Percentiles rank a stretch among this genome's conserved stretches.
Evolutionary conservation across 2,329 filamentous ascomycete genomes (phyloP).

Genomic region (Apiospora phragmitis): DNA sequence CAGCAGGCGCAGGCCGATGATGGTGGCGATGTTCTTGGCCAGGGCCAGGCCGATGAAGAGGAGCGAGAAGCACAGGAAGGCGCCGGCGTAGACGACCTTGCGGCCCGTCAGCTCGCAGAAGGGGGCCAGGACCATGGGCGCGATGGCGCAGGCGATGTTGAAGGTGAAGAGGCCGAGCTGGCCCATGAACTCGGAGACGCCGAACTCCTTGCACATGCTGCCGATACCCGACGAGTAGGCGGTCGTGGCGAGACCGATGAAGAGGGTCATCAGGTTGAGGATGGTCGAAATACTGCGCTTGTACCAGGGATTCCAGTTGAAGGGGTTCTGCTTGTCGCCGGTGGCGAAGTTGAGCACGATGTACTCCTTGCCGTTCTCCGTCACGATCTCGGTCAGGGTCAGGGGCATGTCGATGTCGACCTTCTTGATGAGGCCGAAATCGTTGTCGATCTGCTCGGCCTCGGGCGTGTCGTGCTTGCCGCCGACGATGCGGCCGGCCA

Average conservation of each 20-base stretch:
- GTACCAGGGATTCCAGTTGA: conserved; percentile 47
- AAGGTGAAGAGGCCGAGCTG: conserved; percentile 51
- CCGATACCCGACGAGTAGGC: conserved; percentile 51
- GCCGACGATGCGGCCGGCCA: conserved; percentile 37
- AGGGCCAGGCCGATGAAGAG: conserved; percentile 50
- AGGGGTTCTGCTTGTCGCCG: conserved; percentile 50
- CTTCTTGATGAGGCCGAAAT: conserved; percentile 38
- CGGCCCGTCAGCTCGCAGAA: conserved; percentile 51
- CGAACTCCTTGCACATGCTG: conserved; percentile 45
- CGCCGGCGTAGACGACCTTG: conserved; percentile 45
- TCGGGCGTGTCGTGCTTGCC: conserved; percentile 36
- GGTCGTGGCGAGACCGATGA: conserved; percentile 55
- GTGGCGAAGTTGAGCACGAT: conserved; percentile 47
- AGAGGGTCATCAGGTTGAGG: conserved; percentile 53
- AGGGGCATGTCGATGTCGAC: conserved; percentile 51
- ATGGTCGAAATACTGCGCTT: conserved; percentile 47
- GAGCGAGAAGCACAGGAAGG: conserved; percentile 45
- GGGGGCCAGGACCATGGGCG: conserved; percentile 47
- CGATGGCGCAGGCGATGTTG: conserved; percentile 49
- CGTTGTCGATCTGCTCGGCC: conserved; percentile 32
- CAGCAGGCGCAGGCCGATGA: conserved; percentile 45
- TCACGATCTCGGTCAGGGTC: conserved; percentile 43
- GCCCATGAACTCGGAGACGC: conserved; percentile 41
- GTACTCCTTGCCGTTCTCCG: conserved; percentile 43
- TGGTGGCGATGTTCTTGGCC: conserved; percentile 48